Base-by-base conservation (phyloP, 148 eudicot species). In the Vaccinium corymbosum region DNA sequence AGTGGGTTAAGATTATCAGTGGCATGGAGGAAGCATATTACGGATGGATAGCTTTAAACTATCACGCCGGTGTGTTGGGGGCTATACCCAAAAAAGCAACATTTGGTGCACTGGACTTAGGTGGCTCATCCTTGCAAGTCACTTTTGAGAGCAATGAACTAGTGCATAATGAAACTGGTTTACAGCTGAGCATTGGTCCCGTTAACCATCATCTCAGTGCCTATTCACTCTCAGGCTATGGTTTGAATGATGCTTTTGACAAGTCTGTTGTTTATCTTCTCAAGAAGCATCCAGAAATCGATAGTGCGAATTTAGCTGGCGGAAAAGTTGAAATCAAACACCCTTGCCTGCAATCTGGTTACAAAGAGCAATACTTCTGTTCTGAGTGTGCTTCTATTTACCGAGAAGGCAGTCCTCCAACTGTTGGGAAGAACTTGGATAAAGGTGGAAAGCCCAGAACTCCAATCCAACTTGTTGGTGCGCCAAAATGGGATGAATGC, bases 21-120 rank as follows among this genome's bases (percentile, higher is more conserved):
- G 99, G 99, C 81, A 90, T 85, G 89, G 99, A 97, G 90, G 99
- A 97, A 88, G 99, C 99, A 25, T 97, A 97, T 88, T 97, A 89
- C 88, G 99, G 99, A 83, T 97, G 99, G 99, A 94, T 95, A 83
- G 98, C 99, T 86, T 88, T 97, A 82, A 97, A 97, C 85, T 91
- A 95, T 87, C 94, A 97, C 82, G 91, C 90, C 9, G 89, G 87
- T 56, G 87, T 93, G 17, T 87, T 97, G 80, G 98, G 98, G 64
- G 87, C 95, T 38, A 75, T 89, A 7, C 96, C 98, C 3, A 93
- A 90, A 81, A 92, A 86, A 85, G 89, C 90, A 88, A 97, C 99
- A 46, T 93, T 89, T 89, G 99, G 99, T 82, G 98, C 99, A 62
- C 94, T 97, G 81, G 99, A 97, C 86, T 88, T 97, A 82, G 99